Evolutionary conservation across 1,284 basidiomycete genomes (phyloP), one percentile per base, ranked within the genome.

Genomic region (Cryptococcus sp.): DNA sequence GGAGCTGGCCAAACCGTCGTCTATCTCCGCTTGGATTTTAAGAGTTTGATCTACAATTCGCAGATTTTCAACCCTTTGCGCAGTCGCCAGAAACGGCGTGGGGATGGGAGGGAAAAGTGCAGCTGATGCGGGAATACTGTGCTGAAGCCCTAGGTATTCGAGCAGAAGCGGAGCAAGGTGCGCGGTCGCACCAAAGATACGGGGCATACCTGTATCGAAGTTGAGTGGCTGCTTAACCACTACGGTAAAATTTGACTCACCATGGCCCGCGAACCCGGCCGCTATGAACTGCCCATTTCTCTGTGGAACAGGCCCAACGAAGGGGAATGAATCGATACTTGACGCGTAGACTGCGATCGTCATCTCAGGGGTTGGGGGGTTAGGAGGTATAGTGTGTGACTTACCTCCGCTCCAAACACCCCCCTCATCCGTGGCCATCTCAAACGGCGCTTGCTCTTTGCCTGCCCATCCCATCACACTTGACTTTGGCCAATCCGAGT

Each of bases 341-440:
- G 52, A 49, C 4, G 53, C 49, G 39, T 59, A 61, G 20, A 67
- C 63, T 64, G 40, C 25, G 23, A 11, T 26, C 10, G 37, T 29
- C 39, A 17, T 15, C 3, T 45, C 17, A 37, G 22, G 23, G 11
- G 19, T 38, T 19, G 5, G 15, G 34, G 15, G 38, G 15, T 19
- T 25, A 34, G 17, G 16, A n/a, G n/a, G 6, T 3, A 13, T 3
- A 7, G 3, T 1, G 19, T 16, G 4, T 11, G 17, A 54, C 66
- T 57, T 46, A 68, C 66, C 57, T 16, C 66, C 64, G 3, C 62
- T 58, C 64, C 66, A 68, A 7, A 68, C 64, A 50, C 66, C 66
- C 2, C 61, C 64, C 10, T 65, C 58, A 1, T 65, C 56, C 5
- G 44, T 50, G 10, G 22, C 23, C 37, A 44, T 45, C 37, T 44